Evolutionary conservation across 140 eudicot genomes (phyloP).

Genomic region (Senecio squalidus): DNA sequence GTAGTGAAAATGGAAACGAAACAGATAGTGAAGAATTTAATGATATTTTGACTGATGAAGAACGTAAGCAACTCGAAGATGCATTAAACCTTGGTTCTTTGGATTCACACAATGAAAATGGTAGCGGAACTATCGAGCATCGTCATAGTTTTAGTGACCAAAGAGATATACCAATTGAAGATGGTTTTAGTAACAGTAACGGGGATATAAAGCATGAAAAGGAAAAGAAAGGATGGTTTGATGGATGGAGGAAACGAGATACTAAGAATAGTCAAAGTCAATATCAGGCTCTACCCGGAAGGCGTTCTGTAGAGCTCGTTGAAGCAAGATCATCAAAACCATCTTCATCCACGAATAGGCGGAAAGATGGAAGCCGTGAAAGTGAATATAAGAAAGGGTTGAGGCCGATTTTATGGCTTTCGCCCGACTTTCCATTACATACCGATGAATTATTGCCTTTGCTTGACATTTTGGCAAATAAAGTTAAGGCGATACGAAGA

Average conservation of each 20-base stretch:
- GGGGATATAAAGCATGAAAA: constrained; percentile 35
- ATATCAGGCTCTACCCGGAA: constrained; percentile 34
- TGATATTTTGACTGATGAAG: constrained; percentile 61
- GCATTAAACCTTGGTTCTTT: constrained; percentile 45
- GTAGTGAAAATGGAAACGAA: constrained; percentile 50
- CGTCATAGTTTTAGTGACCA: constrained; percentile 45
- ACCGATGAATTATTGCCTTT: constrained; percentile 74
- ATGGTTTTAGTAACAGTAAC: constrained; percentile 19
- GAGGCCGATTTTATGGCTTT: constrained; percentile 84
- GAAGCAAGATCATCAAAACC: constrained; percentile 14
- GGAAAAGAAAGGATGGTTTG: constrained; percentile 67
- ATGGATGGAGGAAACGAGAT: constrained; percentile 57
- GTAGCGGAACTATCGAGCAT: constrained; percentile 39
- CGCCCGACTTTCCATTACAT: constrained; percentile 67
- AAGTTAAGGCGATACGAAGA: constrained; percentile 86
- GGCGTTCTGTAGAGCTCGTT: constrained; percentile 44
- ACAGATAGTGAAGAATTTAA: constrained; percentile 44
- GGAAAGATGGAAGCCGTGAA: constrained; percentile 51
- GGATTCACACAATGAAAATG: constrained; percentile 35
- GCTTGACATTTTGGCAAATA: constrained; percentile 85
- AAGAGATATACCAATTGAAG: constrained; percentile 53
- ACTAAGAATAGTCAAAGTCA: constrained; percentile 38
- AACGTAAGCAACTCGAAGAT: constrained; percentile 58
- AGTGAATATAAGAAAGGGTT: constrained; percentile 89
- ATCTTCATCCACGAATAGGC: constrained; percentile 17